Evolutionary conservation across 148 eudicot genomes (phyloP).

Genomic region (Fallopia convolvulus): DNA sequence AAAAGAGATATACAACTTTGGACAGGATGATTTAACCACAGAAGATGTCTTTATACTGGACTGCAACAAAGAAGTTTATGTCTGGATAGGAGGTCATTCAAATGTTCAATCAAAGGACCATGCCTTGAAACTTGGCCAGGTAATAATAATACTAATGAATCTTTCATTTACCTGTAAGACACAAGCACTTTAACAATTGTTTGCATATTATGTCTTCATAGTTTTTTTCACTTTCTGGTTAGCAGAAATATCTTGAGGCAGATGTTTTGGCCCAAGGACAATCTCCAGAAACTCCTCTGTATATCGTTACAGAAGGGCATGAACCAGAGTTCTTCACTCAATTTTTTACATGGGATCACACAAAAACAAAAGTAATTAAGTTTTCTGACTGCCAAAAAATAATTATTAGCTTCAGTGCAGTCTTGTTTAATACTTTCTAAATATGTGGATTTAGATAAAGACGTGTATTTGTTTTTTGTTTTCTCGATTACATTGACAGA

Average conservation of each 20-base stretch:
- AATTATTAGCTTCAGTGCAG: too few relatives aligned
- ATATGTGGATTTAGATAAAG: neutral
- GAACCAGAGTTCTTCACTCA: slow-evolving; percentile 64
- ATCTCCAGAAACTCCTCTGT: slow-evolving; percentile 37
- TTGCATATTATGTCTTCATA: neutral
- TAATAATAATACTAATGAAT: slow-evolving; percentile 19
- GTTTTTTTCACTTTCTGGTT: slow-evolving; percentile 1
- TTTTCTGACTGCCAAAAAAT: neutral
- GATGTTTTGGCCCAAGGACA: slow-evolving; percentile 45
- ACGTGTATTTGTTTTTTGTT: neutral
- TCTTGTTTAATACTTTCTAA: neutral
- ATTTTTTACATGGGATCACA: slow-evolving; percentile 60
- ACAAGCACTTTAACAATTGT: neutral
- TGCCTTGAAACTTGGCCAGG: slow-evolving; percentile 43
- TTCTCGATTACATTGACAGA: slow-evolving; percentile 23
- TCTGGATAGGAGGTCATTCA: slow-evolving; percentile 45
- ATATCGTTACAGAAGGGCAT: slow-evolving; percentile 47
- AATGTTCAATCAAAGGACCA: slow-evolving; percentile 25
- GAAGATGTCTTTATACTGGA: slow-evolving; percentile 42
- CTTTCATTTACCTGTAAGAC: neutral
- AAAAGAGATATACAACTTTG: slow-evolving; percentile 42
- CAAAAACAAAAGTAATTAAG: slow-evolving; percentile 44
- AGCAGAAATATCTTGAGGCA: slow-evolving; percentile 52
- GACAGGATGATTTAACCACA: slow-evolving; percentile 50
- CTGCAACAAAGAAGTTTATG: slow-evolving; percentile 36